Base-by-base conservation (phyloP, 164 flowering plant genomes). In the Hamamelis virginiana region DNA sequence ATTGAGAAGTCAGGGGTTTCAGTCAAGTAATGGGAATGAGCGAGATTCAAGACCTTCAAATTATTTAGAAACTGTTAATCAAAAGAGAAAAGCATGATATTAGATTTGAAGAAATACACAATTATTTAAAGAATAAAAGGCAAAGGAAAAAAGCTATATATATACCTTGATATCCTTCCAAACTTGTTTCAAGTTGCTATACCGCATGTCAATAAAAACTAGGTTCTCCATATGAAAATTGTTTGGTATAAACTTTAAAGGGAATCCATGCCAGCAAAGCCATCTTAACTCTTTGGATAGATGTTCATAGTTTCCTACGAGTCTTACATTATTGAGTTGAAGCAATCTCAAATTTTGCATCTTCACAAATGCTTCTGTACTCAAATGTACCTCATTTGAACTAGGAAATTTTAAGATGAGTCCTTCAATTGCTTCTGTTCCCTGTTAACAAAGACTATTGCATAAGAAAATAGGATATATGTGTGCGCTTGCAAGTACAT, bases 371-470 rank as follows among this genome's bases (percentile, higher is more conserved):
- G 67, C 57, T 50, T 25, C 53, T 53, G 53, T 45, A 8, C 8
- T 33, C 2, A 33, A 33, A 33, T 4, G 53, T 18, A 50, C n/a
- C 53, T 50, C 19, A 50, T 50, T 50, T 16, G 19, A 3, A 15
- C 19, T 50, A 15, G 53, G 53, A 0, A 15, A 16, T 56, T 61
- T 27, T 8, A 60, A 0, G 4, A 48, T 10, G 8, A 71, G 9
- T 25, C 57, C 74, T 56, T 46, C 50, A 47, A 72, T 41, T 28
- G 33, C 16, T n/a, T 58, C 21, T 61, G 51, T 27, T 41, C 47
- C 50, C 66, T 69, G 57, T 68, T 33, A 60, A 10, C 1, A 19
- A 50, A 9, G 61, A 27, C n/a, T 53, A 41, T 43, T 50, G 1
- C 18, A 48, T 19, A 19, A 15, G 18, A 27, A 22, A 6, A 22